Base-by-base conservation (phyloP, 1,139 yeast species). In the Taiozyma onychis region DNA sequence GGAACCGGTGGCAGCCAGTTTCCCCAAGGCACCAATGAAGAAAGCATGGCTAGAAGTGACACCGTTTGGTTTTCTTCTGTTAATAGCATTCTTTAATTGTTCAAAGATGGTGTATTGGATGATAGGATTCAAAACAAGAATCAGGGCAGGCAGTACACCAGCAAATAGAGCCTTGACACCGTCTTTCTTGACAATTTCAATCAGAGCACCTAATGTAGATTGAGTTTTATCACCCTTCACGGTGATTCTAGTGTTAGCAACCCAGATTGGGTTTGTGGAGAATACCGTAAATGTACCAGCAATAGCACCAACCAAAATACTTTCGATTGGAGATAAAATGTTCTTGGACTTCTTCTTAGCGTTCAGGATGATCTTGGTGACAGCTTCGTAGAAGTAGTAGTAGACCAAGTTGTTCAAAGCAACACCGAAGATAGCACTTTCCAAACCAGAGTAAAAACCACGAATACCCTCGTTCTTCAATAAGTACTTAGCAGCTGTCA, bases 261-360 rank as follows among this genome's bases (percentile, higher is more conserved):
- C 96, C 98, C 98, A 90, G 60, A 90, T 83, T 37, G 98, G 98
- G 68, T 91, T 91, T n/a, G 96, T 84, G 18, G 86, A 78, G 24
- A 88, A 73, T 52, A 91, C 88, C 3, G 97, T 89, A 43, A 90
- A 79, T 9, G 91, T 79, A 0, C 98, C 97, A 2, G 97, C 96
- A 60, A 88, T 74, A 1, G 95, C 86, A 18, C 97, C 96, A 3
- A 91, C 84, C 5, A 78, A 55, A 61, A 90, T 85, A 51, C 91
- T 81, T 67, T 90, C 95, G 13, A 77, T 52, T 1, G 97, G 83
- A 16, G 83, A 69, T 48, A 85, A 69, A 44, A 53, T 26, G 49
- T 53, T 52, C 50, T 53, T 45, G 51, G 49, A 22, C 34, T 47
- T 48, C 32, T 59, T 58, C 54, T 68, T 64, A 39, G 62, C 62